phyloP scores from a whole-genome alignment of 2,329 filamentous ascomycete genomes.

The Fusarium algeriense region DNA sequence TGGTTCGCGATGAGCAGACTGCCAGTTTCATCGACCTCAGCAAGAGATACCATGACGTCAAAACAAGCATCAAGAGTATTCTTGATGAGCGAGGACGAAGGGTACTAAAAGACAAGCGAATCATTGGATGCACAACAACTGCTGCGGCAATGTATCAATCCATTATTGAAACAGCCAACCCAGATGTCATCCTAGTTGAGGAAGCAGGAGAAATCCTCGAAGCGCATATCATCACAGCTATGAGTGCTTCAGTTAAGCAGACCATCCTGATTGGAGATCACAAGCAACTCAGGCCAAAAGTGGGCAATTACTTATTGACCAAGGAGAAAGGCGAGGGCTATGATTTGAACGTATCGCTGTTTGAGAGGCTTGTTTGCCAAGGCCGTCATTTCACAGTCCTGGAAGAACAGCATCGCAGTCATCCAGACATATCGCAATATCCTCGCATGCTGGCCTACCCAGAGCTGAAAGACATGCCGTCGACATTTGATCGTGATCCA shows the following conservation, averaged over 20 bases:
- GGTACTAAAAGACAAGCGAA: conserved; percentile 64
- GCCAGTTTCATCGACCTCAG: conserved; percentile 55
- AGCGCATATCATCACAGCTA: conserved; percentile 69
- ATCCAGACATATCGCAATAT: conserved; percentile 73
- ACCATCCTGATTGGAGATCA: conserved; percentile 80
- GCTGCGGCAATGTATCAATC: conserved; percentile 72
- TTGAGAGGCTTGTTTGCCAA: conserved; percentile 73
- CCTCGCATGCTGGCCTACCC: conserved; percentile 72
- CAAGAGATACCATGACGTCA: conserved; percentile 56
- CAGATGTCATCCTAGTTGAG: conserved; percentile 74
- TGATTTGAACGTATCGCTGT: conserved; percentile 75
- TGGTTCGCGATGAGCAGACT: conserved; percentile 64
- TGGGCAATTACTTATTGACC: conserved; percentile 69
- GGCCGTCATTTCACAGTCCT: conserved; percentile 67
- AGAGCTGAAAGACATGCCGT: conserved; percentile 66
- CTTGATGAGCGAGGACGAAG: conserved; percentile 57
- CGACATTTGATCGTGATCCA: conserved; percentile 59
- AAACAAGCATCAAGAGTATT: conserved; percentile 58
- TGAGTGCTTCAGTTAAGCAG: conserved; percentile 69
- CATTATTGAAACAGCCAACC: conserved; percentile 64
- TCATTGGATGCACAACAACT: conserved; percentile 80
- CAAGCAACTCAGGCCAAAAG: conserved; percentile 77
- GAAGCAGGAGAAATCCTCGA: conserved; percentile 82
- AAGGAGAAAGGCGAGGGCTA: conserved; percentile 75
- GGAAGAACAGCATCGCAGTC: conserved; percentile 74